phyloP scores from a whole-genome alignment of 495 filamentous ascomycete genomes.

The Aspergillus cavernicola region DNA sequence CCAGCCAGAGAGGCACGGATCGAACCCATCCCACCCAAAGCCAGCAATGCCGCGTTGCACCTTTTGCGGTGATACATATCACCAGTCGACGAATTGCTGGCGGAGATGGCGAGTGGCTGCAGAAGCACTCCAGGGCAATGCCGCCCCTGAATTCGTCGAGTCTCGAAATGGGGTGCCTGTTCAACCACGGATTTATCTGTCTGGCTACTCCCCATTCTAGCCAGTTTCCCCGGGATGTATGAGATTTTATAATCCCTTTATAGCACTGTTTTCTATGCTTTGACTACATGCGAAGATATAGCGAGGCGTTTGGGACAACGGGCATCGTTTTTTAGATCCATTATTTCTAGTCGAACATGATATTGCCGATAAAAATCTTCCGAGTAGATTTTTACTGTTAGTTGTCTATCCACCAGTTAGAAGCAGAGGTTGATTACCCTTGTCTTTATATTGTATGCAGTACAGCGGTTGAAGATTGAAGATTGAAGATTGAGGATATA shows the following conservation, averaged over 20 bases:
- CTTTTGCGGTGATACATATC: conserved; percentile 23
- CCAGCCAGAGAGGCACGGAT: conserved; percentile 18
- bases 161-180: conserved; percentile 18
- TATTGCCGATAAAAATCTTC: no score
- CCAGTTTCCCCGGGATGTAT: neutral
- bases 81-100: conserved; percentile 23
- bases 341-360: neutral
- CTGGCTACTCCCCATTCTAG: conserved; percentile 20
- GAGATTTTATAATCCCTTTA: no score
- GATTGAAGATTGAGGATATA: no score
- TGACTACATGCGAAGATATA: conserved; percentile 1
- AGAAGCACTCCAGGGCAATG: conserved; percentile 23
- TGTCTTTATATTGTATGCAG: no score
- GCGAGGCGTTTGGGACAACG: conserved; percentile 1
- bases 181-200: conserved; percentile 25
- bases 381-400: neutral
- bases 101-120: conserved; percentile 25
- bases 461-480: no score
- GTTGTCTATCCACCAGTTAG: no score
- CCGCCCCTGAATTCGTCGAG: conserved; percentile 22
- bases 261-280: neutral
- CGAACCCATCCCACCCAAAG: conserved; percentile 2
- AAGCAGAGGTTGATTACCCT: no score
- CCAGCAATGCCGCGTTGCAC: conserved; percentile 13
- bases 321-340: neutral